Percentiles rank a stretch among this genome's conserved stretches.
These are phyloP conservation scores for Psilocybe tampanensis DNA, from an alignment of 768 basidiomycete species.

Conservation along the genomic window DNA sequence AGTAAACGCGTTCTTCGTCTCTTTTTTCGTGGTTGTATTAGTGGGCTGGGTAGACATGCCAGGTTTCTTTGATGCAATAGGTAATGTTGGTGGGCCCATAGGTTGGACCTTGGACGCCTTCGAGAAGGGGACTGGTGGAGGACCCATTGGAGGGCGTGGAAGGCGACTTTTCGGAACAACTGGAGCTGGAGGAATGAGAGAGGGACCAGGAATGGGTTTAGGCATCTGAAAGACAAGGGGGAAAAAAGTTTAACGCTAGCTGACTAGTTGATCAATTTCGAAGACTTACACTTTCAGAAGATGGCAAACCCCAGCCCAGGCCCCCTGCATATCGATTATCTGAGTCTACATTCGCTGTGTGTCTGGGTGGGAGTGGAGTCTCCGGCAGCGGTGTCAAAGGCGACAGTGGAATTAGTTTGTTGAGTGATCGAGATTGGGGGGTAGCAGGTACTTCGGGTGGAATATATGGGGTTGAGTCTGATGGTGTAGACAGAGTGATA, in stretches of 20 bases:
- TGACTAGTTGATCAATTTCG: not conserved
- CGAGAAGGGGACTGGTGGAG: slow-evolving; percentile 3
- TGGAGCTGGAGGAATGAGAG: slow-evolving; percentile 12
- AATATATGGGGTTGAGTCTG: not conserved
- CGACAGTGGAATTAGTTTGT: slow-evolving; percentile 28
- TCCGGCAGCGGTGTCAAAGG: slow-evolving; percentile 53
- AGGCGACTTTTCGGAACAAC: slow-evolving; percentile 31
- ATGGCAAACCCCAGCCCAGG: slow-evolving; percentile 23
- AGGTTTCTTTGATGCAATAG: slow-evolving; percentile 9
- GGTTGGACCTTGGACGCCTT: slow-evolving; percentile 5
- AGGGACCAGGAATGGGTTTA: slow-evolving; percentile 20
- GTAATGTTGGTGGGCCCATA: slow-evolving; percentile 18
- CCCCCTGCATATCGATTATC: slow-evolving; percentile 23
- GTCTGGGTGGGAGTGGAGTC: slow-evolving; percentile 39
- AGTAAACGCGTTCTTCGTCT: slow-evolving; percentile 31
- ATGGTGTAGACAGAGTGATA: slow-evolving; percentile 1
- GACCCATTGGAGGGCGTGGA: slow-evolving; percentile 32
- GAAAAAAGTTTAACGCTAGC: not conserved
- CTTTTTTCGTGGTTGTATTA: not conserved
- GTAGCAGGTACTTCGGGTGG: slow-evolving; percentile 17
- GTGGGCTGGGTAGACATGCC: not conserved
- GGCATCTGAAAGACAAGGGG: not conserved
- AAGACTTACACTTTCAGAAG: slow-evolving; percentile 24
- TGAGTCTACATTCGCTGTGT: slow-evolving; percentile 2
- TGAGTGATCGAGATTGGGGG: slow-evolving; percentile 18